phyloP scores from a whole-genome alignment of 768 basidiomycete genomes.

The Boletus sp. region DNA sequence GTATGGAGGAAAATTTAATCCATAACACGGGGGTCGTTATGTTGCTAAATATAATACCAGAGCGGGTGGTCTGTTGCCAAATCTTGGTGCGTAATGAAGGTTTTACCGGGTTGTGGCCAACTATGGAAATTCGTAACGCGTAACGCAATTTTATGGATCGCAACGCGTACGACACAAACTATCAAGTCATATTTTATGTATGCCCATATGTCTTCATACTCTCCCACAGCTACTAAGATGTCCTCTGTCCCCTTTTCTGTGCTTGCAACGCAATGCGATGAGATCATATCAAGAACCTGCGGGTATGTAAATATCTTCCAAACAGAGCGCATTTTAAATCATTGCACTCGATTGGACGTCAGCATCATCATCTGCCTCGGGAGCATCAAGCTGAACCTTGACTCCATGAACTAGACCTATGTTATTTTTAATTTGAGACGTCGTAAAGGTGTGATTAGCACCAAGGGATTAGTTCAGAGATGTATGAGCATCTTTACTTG shows the following conservation, averaged over 20 bases:
- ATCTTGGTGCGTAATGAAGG: no score
- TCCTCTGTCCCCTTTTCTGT: background rate
- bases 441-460: slow-evolving; percentile 11
- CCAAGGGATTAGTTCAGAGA: slow-evolving; percentile 18
- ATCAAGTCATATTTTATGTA: no score
- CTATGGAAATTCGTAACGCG: no score
- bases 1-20: no score
- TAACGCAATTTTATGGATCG: no score
- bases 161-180: no score
- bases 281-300: no score
- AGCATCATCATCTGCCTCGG: background rate
- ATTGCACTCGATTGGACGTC: slow-evolving; percentile 6
- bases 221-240: background rate
- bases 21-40: no score
- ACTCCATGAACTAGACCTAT: background rate
- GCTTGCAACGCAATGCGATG: background rate
- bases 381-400: background rate
- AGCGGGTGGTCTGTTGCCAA: no score
- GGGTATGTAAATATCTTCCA: no score
- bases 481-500: slow-evolving; percentile 10
- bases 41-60: no score
- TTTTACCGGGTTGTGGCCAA: no score
- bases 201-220: background rate
- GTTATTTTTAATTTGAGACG: slow-evolving; percentile 14
- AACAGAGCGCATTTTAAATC: background rate